Conservation (phyloP, 2,329 filamentous ascomycete genomes). For the Pestalotiopsis sp. region DNA sequence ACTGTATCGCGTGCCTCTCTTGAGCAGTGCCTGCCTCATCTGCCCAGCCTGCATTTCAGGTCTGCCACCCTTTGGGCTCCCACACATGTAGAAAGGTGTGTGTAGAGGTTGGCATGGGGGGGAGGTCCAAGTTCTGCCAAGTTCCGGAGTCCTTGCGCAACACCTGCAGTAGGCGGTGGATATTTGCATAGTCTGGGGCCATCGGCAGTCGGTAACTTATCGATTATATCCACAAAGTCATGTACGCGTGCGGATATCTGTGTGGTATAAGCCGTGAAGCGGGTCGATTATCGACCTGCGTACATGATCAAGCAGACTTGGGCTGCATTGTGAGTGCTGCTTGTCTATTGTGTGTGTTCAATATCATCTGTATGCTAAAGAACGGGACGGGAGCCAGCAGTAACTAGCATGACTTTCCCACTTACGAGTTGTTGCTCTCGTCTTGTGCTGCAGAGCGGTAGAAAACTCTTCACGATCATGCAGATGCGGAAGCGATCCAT, state of each 20-base stretch:
- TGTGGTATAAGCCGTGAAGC: background rate
- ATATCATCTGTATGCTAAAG: background rate
- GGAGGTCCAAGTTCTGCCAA: background rate
- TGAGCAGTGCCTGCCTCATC: background rate
- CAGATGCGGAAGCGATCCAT: background rate
- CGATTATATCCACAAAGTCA: background rate
- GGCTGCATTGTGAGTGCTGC: background rate
- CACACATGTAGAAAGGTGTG: background rate
- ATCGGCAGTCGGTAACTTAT: constrained; percentile 10
- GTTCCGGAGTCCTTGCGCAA: background rate
- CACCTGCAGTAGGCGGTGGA: constrained; percentile 7
- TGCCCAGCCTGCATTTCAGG: background rate
- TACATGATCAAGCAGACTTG: background rate
- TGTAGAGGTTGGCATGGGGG: background rate
- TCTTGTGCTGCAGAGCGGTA: background rate
- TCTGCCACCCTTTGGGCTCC: background rate
- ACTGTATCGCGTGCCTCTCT: constrained; percentile 1
- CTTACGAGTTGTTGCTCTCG: background rate
- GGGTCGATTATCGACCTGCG: background rate
- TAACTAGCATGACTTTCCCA: background rate
- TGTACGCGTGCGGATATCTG: background rate
- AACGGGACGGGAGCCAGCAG: background rate
- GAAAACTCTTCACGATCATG: background rate
- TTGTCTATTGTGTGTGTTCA: too few relatives aligned
- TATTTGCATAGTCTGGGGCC: background rate